Conservation (phyloP, 2,329 filamentous ascomycete species). For the Aspergillus persii region DNA sequence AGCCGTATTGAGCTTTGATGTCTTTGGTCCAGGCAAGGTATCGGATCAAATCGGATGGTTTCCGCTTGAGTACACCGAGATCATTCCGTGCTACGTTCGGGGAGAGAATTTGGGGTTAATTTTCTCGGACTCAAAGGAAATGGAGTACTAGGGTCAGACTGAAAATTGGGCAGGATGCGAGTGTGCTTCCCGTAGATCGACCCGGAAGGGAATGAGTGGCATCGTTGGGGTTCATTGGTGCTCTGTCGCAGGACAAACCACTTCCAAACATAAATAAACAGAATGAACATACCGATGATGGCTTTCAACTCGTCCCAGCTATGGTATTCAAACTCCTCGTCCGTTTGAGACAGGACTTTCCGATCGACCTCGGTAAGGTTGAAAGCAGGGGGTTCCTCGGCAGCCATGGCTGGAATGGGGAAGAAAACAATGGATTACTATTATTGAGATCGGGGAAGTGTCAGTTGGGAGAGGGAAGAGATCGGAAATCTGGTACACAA, state of each 20-base stretch:
- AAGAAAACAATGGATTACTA: background rate
- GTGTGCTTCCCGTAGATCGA: background rate
- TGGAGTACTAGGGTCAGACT: background rate
- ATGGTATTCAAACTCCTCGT: constrained; percentile 52
- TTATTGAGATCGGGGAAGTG: too few relatives aligned
- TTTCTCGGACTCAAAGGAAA: background rate
- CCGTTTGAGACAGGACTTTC: constrained; percentile 49
- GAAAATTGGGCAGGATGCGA: constrained; percentile 4
- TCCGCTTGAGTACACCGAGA: constrained; percentile 57
- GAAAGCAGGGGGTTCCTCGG: constrained; percentile 37
- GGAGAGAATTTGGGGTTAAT: constrained; percentile 11
- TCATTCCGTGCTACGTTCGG: constrained; percentile 44
- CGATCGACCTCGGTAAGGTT: constrained; percentile 51
- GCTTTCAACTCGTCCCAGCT: constrained; percentile 53
- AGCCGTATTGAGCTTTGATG: constrained; percentile 55
- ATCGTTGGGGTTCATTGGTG: too few relatives aligned
- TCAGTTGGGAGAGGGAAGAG: background rate
- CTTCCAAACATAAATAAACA: too few relatives aligned
- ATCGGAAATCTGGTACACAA: background rate
- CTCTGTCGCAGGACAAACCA: too few relatives aligned
- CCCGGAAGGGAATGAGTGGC: too few relatives aligned
- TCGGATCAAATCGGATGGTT: constrained; percentile 57
- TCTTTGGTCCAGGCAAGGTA: constrained; percentile 60
- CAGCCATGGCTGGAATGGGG: constrained; percentile 7
- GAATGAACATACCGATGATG: constrained; percentile 48